phyloP scores from a whole-genome alignment of 495 filamentous ascomycete genomes.

The Entonaema liquescens region DNA sequence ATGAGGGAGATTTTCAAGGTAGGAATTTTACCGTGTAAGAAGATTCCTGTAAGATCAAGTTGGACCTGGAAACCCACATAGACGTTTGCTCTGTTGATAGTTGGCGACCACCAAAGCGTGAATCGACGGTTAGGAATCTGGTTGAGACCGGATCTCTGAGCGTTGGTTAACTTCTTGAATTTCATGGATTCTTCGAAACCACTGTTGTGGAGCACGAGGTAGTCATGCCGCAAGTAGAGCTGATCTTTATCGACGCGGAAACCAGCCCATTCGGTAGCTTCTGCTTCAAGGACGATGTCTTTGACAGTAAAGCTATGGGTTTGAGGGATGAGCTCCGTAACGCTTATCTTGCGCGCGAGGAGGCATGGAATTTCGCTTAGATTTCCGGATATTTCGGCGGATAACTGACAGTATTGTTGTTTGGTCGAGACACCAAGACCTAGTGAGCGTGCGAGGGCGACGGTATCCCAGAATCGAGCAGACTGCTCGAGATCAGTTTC shows the following conservation, averaged over 20 bases:
- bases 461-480: conserved; percentile 8
- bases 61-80: conserved; percentile 99
- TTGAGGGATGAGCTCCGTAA: conserved; percentile 18
- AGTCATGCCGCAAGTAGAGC: conserved; percentile 59
- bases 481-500: background rate
- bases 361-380: conserved; percentile 1
- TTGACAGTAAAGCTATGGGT: conserved; percentile 48
- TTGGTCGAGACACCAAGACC: background rate
- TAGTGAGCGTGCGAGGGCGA: conserved; percentile 10
- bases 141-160: conserved; percentile 97
- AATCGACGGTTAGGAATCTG: conserved; percentile 99
- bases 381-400: background rate
- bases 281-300: conserved; percentile 52
- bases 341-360: background rate
- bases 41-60: conserved; percentile 97
- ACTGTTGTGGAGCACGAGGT: conserved; percentile 56
- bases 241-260: conserved; percentile 54
- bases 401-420: background rate
- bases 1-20: conserved; percentile 98
- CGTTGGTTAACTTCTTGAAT: conserved; percentile 99
- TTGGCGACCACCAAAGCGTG: conserved; percentile 97
- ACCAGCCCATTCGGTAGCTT: conserved; percentile 34
- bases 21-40: conserved; percentile 99
- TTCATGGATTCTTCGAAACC: conserved; percentile 92
- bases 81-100: conserved; percentile 79